Base-by-base conservation (phyloP, 148 eudicot species). In the Rhododendron williamsianum region DNA sequence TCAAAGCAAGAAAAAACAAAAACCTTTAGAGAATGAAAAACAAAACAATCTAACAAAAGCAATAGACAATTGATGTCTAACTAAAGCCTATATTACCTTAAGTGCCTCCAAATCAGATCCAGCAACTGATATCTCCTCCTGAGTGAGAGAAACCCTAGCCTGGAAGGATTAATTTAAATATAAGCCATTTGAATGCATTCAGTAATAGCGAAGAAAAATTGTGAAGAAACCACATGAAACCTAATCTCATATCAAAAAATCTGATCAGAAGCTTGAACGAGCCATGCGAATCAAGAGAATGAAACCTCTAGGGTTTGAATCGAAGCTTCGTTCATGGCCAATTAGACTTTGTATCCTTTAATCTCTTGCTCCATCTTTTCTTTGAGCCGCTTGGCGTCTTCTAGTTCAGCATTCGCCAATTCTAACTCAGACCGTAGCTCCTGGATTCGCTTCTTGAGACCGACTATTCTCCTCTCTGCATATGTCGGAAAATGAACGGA, bases 271-370 rank as follows among this genome's bases (percentile, higher is more conserved):
- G 52, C 74, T 11, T 11, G 9, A 83, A 15, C 18, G 65, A 46
- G 15, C 46, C 67, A 43, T 65, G 19, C 23, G 8, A 25, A 82
- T 48, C 60, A 54, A 30, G 80, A 84, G 87, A 85, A 81, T 1
- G 21, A 77, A 77, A 92, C 97, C 96, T 94, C 91, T 86, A 93
- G 89, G 90, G 92, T 87, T 88, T 90, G 93, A 46, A 91, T 87
- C 2, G 93, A 91, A 88, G 95, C 84, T 71, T 91, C 91, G 77
- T 48, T 90, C 83, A 92, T 91, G 35, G 96, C 92, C 48, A 93
- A 81, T 91, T 94, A 93, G 83, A 93, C 92, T 85, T 93, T 96
- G 63, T 89, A 93, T 84, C 95, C 97, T 82, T 87, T 93, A 54
- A 94, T 82, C 88, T 93, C 96, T 87, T 91, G 93, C 83, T 92